Evolutionary conservation across 495 filamentous ascomycete genomes (phyloP).

Genomic region (Podospora fimiseda): DNA sequence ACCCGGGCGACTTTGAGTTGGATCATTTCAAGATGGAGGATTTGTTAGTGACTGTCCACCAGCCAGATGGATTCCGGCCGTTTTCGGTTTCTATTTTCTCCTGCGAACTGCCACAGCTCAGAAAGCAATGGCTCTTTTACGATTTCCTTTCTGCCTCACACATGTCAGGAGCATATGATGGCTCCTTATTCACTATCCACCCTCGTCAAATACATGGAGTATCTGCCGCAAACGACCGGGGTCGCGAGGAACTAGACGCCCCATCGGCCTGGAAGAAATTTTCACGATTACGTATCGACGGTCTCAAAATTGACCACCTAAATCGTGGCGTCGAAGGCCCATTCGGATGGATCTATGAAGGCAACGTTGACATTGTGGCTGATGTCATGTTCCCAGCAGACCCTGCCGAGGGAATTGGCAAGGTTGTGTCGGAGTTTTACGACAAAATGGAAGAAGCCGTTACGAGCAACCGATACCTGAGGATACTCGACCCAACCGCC

Average conservation of each 20-base stretch:
- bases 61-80: constrained; percentile 82
- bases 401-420: constrained; percentile 76
- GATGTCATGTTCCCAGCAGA: constrained; percentile 91
- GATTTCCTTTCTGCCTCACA: constrained; percentile 92
- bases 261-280: constrained; percentile 84
- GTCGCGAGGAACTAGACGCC: constrained; percentile 35
- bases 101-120: constrained; percentile 84
- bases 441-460: constrained; percentile 90
- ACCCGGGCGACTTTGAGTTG: constrained; percentile 92
- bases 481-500: constrained; percentile 36
- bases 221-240: constrained; percentile 35
- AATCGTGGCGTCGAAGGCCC: constrained; percentile 91
- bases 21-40: constrained; percentile 95
- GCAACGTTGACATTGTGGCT: constrained; percentile 91
- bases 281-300: constrained; percentile 82
- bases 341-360: constrained; percentile 96
- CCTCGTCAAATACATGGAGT: constrained; percentile 79
- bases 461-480: constrained; percentile 58
- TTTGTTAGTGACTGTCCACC: constrained; percentile 83
- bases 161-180: constrained; percentile 92
- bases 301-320: constrained; percentile 89
- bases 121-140: constrained; percentile 97
- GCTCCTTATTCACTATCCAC: constrained; percentile 95
- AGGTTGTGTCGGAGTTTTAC: constrained; percentile 90
- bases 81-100: constrained; percentile 93